Evolutionary conservation across 768 basidiomycete genomes (phyloP), one percentile per base, ranked within the genome.

Genomic region (Macrolepiota dolichaula): DNA sequence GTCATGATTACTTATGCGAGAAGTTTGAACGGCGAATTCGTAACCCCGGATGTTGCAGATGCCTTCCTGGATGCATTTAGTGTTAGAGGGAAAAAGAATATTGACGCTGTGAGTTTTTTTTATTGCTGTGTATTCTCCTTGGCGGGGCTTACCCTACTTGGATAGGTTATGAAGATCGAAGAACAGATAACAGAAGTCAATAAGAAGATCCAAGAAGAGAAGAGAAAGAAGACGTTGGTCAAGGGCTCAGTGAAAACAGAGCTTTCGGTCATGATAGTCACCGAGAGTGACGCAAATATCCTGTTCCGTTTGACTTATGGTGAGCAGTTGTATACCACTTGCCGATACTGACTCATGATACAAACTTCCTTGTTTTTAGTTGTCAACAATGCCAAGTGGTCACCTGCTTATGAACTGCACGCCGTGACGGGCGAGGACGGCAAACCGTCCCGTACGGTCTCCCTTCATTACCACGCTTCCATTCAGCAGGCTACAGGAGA

Each of bases 371-470:
- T 40, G 32, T 37, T 44, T 51, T 22, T 61, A 85, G 86, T 85
- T 55, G 85, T 88, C 15, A 73, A 68, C 51, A 72, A 79, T 37
- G 81, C 80, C 1, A 69, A 67, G 24, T 87, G 85, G 85, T 68
- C 70, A n/a, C 81, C 85, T 3, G 76, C 76, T 4, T 87, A 87
- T 64, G 85, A 87, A 64, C 76, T 88, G 1, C 81, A 85, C 60
- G 84, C 85, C 2, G 76, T 74, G 0, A 81, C 78, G 19, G 27
- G 51, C 29, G 69, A 78, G 59, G 68, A 74, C 62, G 80, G 80
- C 0, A 76, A 79, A 62, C 77, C 80, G 2, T 77, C 77, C 0
- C 66, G 78, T 4, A 66, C 72, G 0, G 77, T 85, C 25, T 63
- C 76, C 2, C 74, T 88, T 11, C 79, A 84, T 61, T 87, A 86